Evolutionary conservation across 1,284 basidiomycete genomes (phyloP).

Genomic region (Boletus smithii): DNA sequence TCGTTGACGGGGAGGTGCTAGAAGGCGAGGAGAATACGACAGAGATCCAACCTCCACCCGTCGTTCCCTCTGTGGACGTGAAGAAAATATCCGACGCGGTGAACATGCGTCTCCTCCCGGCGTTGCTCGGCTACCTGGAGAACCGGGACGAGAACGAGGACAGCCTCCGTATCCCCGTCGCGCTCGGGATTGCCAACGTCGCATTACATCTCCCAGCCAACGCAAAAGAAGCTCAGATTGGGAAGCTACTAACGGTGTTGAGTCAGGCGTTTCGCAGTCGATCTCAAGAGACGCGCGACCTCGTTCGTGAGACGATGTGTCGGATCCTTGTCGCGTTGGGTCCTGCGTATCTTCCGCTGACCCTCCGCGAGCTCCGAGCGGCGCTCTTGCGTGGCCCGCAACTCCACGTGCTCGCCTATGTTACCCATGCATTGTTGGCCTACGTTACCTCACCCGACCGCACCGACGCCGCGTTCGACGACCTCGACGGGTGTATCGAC

Average conservation of each 20-base stretch:
- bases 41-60: constrained; percentile 12
- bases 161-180: constrained; percentile 81
- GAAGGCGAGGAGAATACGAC: constrained; percentile 31
- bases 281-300: constrained; percentile 91
- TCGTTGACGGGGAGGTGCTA: constrained; percentile 29
- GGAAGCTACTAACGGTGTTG: constrained; percentile 79
- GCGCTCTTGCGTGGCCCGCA: constrained; percentile 91
- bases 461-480: constrained; percentile 45
- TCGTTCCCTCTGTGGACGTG: constrained; percentile 27
- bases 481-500: constrained; percentile 75
- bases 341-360: constrained; percentile 66
- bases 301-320: constrained; percentile 81
- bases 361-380: constrained; percentile 79
- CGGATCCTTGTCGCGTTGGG: constrained; percentile 81
- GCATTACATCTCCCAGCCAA: constrained; percentile 77
- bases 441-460: constrained; percentile 70
- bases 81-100: constrained; percentile 75
- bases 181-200: constrained; percentile 85
- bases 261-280: constrained; percentile 88
- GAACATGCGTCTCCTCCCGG: constrained; percentile 71
- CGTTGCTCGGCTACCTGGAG: constrained; percentile 74
- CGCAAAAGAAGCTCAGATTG: constrained; percentile 69
- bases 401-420: constrained; percentile 87
- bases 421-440: constrained; percentile 79
- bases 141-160: constrained; percentile 85